Conservation (phyloP, 73 alveolate species). For the Tetrahymena malaccensis region DNA sequence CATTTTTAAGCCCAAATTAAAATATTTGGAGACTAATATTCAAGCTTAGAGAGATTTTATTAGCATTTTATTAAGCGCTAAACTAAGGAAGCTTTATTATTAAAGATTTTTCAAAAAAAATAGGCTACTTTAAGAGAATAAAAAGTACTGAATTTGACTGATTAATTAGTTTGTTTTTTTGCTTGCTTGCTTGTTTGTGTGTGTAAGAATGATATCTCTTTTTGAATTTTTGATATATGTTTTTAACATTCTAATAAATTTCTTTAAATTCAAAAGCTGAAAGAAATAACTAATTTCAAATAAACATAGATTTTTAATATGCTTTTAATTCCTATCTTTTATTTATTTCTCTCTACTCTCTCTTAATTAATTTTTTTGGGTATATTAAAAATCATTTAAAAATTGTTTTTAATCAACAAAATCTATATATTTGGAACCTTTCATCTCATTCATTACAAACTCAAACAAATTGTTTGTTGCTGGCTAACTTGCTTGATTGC, state of each 20-base stretch:
- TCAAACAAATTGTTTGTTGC: background rate
- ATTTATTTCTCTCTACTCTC: background rate
- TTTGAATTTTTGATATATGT: background rate
- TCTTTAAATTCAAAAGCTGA: background rate
- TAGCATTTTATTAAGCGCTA: background rate
- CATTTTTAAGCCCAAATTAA: background rate
- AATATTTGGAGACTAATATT: background rate
- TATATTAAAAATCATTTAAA: background rate
- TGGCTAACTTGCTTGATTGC: no score
- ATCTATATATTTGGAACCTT: background rate
- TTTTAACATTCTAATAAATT: background rate
- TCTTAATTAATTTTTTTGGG: background rate
- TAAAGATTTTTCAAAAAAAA: no score
- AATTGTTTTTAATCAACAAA: background rate
- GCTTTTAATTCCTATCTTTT: background rate
- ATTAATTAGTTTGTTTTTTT: background rate
- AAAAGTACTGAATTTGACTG: background rate
- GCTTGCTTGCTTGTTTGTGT: no score
- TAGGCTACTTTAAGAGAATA: background rate
- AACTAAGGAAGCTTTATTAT: background rate
- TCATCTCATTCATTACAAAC: background rate
- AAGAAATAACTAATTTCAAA: background rate
- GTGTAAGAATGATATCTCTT: background rate
- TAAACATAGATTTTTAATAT: background rate
- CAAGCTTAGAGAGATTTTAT: background rate